These are phyloP conservation scores for Straminergon stramineum DNA, from an alignment of 225 moss, liverwort and hornwort genomes.

Conservation along the genomic window DNA sequence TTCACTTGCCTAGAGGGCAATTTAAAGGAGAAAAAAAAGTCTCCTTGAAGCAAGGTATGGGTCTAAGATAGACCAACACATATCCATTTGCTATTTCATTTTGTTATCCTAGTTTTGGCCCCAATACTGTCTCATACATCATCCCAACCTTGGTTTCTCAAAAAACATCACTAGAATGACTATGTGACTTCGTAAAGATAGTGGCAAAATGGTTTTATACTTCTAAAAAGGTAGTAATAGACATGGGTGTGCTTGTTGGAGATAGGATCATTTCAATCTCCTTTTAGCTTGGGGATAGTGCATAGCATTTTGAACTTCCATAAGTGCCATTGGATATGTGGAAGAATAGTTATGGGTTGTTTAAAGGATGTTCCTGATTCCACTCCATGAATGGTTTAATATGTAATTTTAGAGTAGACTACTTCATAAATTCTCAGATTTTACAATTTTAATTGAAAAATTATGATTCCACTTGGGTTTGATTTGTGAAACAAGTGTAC, in stretches of 20 bases:
- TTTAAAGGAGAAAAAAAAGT: no score
- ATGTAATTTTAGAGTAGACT: fast-evolving
- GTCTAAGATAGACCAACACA: not conserved
- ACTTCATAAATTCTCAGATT: fast-evolving
- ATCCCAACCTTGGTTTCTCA: not conserved
- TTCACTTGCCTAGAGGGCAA: not conserved
- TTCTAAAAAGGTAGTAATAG: not conserved
- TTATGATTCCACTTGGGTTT: not conserved
- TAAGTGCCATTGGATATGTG: not conserved
- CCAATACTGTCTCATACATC: fast-evolving
- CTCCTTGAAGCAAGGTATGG: not conserved
- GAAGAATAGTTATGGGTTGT: not conserved
- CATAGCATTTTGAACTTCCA: not conserved
- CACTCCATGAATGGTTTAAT: not conserved
- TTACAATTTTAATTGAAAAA: no score
- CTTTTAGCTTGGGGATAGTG: fast-evolving
- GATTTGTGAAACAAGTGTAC: not conserved
- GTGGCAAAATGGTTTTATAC: not conserved
- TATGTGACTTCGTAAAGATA: not conserved
- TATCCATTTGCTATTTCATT: not conserved
- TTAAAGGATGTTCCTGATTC: not conserved
- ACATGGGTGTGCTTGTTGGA: not conserved
- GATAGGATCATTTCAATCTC: not conserved
- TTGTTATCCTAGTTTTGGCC: not conserved
- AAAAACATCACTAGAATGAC: not conserved